A percentile compares a stretch with the other conserved stretches of the same genome.
Evolutionary conservation across 495 filamentous ascomycete species (phyloP).

Genomic region (Clavariopsis aquatica): DNA sequence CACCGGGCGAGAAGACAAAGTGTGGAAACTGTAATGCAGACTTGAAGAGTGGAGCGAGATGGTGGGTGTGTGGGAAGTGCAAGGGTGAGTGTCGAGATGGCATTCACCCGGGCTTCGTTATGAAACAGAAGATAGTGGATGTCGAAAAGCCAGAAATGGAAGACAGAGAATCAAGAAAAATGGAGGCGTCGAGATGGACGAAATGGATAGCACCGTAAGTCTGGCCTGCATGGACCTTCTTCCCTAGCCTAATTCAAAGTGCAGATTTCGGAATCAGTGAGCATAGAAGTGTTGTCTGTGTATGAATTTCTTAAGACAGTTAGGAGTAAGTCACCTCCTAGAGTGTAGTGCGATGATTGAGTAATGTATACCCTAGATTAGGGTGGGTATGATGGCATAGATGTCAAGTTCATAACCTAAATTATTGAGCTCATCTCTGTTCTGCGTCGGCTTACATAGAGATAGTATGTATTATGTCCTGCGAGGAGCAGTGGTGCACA

Average conservation of each 20-base stretch:
- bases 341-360: neutral
- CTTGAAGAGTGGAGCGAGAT: constrained; percentile 20
- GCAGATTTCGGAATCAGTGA: constrained; percentile 12
- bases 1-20: constrained; percentile 13
- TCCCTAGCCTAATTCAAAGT: neutral
- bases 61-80: constrained; percentile 32
- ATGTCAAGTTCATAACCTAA: no score
- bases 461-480: no score
- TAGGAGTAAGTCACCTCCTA: no score
- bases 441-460: no score
- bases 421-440: no score
- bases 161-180: neutral
- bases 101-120: constrained; percentile 29
- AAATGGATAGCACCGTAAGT: constrained; percentile 13
- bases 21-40: constrained; percentile 26
- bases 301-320: no score
- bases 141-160: constrained; percentile 18
- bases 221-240: neutral
- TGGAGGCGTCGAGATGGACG: neutral
- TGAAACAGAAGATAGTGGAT: constrained; percentile 10
- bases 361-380: neutral
- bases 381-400: no score
- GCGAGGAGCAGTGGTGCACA: no score
- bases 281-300: neutral
- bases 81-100: constrained; percentile 28